Evolutionary conservation across 2,329 filamentous ascomycete species (phyloP).

Genomic region (Graphilbum fragrans): DNA sequence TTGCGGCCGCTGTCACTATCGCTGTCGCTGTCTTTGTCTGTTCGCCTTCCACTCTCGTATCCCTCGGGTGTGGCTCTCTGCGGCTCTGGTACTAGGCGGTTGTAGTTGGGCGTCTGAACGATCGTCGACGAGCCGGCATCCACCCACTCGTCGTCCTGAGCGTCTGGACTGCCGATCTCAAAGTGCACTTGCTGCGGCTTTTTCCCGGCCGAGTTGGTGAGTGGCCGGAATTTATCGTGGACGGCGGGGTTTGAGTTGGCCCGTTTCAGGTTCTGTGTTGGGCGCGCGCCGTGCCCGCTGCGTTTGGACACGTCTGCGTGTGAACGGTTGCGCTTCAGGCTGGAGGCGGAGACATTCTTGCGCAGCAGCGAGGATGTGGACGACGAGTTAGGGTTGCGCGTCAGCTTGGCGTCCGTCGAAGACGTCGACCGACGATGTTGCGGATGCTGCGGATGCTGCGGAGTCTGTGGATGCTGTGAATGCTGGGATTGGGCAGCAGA

Average conservation of each 20-base stretch:
- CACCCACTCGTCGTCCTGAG: conserved; percentile 50
- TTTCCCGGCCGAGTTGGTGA: conserved; percentile 11
- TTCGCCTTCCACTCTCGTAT: neutral
- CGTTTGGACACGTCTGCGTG: conserved; percentile 41
- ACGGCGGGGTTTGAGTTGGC: conserved; percentile 37
- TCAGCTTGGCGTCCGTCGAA: conserved; percentile 31
- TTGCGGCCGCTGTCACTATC: neutral
- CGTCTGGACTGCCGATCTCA: conserved; percentile 40
- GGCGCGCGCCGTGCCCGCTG: conserved; percentile 24
- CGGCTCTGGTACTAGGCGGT: neutral
- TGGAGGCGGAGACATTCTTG: conserved; percentile 42
- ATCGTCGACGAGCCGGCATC: conserved; percentile 51
- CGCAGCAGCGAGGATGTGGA: conserved; percentile 33
- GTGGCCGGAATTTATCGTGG: conserved; percentile 13
- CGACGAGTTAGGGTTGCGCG: conserved; percentile 29
- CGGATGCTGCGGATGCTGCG: conserved; percentile 13
- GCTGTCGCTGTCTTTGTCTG: no score
- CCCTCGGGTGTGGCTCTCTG: neutral
- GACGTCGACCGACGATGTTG: conserved; percentile 13
- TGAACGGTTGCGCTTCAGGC: conserved; percentile 48
- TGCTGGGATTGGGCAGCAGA: neutral
- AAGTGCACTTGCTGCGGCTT: conserved; percentile 42
- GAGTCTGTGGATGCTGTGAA: neutral
- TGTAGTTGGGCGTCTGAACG: conserved; percentile 8
- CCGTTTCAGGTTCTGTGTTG: conserved; percentile 34